Conservation (phyloP, 2,329 filamentous ascomycete genomes). For the Elsinoe australis region DNA sequence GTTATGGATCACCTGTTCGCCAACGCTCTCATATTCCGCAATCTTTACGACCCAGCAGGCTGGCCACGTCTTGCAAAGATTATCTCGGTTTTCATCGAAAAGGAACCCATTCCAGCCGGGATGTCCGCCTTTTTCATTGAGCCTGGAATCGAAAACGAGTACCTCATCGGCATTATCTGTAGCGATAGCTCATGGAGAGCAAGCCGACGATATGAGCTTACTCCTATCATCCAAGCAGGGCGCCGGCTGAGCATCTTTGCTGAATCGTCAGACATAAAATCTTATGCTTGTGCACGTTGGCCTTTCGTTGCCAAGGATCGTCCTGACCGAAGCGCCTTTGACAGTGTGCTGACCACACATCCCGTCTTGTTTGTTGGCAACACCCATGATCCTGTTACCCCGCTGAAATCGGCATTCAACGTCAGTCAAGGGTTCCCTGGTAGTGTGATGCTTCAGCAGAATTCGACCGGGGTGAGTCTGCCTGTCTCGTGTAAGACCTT, state of each 20-base stretch:
- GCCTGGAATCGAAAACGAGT: too few relatives aligned
- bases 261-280: not conserved
- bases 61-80: too few relatives aligned
- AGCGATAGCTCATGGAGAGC: too few relatives aligned
- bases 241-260: too few relatives aligned
- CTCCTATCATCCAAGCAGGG: too few relatives aligned
- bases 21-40: too few relatives aligned
- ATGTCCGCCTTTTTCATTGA: too few relatives aligned
- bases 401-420: slow-evolving; percentile 34
- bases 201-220: slow-evolving; percentile 18
- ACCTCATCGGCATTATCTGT: too few relatives aligned
- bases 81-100: too few relatives aligned
- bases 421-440: slow-evolving; percentile 33
- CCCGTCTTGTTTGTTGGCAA: slow-evolving; percentile 36
- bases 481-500: not conserved
- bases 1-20: too few relatives aligned
- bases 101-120: too few relatives aligned
- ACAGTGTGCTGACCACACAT: slow-evolving; percentile 27
- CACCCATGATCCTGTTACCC: slow-evolving; percentile 35
- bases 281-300: slow-evolving; percentile 34
- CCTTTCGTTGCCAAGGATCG: slow-evolving; percentile 33
- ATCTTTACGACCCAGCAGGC: too few relatives aligned
- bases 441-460: slow-evolving; percentile 34
- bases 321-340: slow-evolving; percentile 29
- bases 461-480: slow-evolving; percentile 24